A percentile compares a stretch with the other conserved stretches of the same genome.
Conservation (phyloP, 768 basidiomycete species). For the Coprinopsis cinerea region DNA sequence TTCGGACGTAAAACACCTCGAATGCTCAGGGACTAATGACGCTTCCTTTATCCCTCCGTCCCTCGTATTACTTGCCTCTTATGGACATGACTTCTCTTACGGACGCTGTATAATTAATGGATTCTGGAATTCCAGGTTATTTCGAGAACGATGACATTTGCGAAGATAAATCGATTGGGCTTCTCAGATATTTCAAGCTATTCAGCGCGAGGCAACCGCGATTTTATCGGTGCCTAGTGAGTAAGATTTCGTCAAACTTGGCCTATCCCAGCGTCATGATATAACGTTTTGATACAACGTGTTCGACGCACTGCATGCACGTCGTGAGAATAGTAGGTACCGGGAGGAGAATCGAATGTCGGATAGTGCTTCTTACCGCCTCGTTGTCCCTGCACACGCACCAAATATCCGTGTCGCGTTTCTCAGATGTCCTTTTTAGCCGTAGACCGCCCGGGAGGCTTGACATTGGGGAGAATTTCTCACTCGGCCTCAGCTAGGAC, state of each 20-base stretch:
- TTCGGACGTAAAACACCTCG: constrained; percentile 39
- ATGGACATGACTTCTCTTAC: no score
- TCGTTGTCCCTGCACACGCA: constrained; percentile 29
- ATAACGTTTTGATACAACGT: neutral
- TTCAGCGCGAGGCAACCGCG: neutral
- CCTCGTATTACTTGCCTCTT: no score
- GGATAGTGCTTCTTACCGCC: constrained; percentile 15
- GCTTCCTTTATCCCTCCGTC: neutral
- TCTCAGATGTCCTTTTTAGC: constrained; percentile 6
- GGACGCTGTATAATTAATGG: no score
- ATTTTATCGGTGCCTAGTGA: neutral
- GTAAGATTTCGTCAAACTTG: neutral
- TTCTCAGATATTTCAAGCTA: no score
- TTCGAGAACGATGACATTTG: neutral
- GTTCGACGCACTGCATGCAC: neutral
- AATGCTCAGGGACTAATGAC: neutral
- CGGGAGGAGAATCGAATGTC: constrained; percentile 1
- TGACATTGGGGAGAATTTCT: constrained; percentile 21
- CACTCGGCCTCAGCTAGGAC: constrained; percentile 18
- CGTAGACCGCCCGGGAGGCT: constrained; percentile 1
- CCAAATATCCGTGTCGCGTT: constrained; percentile 2
- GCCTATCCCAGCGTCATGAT: neutral
- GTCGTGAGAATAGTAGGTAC: neutral
- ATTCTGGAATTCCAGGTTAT: no score
- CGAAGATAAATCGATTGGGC: no score